phyloP scores from a whole-genome alignment of 2,329 filamentous ascomycete genomes.

The Claviceps citrina region DNA sequence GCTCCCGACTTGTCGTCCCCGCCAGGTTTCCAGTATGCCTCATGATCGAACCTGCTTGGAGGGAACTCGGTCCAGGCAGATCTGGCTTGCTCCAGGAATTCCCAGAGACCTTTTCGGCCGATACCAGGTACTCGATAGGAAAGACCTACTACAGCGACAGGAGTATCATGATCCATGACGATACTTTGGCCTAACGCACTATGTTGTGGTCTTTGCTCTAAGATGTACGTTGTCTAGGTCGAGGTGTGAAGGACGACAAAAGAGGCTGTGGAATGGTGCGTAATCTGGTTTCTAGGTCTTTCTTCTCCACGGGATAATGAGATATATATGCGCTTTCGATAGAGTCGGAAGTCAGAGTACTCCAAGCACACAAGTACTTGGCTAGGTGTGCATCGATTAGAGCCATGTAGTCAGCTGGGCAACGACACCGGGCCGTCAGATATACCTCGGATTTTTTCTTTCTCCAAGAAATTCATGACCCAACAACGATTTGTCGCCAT shows the following conservation, averaged over 20 bases:
- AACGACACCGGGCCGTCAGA: too few relatives aligned
- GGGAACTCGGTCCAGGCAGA: constrained; percentile 20
- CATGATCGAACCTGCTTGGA: constrained; percentile 13
- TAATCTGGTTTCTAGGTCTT: background rate
- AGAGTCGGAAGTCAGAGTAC: background rate
- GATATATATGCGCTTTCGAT: background rate
- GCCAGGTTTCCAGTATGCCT: constrained; percentile 15
- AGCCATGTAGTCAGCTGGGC: too few relatives aligned
- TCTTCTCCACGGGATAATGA: background rate
- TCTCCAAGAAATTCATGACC: too few relatives aligned
- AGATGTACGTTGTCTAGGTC: background rate
- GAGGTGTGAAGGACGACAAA: background rate
- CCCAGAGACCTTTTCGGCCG: constrained; percentile 21
- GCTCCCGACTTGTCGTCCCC: constrained; percentile 17
- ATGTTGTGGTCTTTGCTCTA: background rate
- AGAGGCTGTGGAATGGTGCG: background rate
- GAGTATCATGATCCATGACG: background rate
- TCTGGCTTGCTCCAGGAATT: constrained; percentile 16
- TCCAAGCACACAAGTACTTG: too few relatives aligned
- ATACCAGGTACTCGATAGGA: constrained; percentile 24
- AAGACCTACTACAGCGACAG: constrained; percentile 22
- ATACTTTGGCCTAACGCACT: background rate
- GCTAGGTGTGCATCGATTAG: too few relatives aligned
- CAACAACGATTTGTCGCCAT: too few relatives aligned
- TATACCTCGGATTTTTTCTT: too few relatives aligned